These are phyloP conservation scores for Phytophthora aleatoria DNA, from an alignment of 352 stramenopile genomes.

Conservation along the genomic window DNA sequence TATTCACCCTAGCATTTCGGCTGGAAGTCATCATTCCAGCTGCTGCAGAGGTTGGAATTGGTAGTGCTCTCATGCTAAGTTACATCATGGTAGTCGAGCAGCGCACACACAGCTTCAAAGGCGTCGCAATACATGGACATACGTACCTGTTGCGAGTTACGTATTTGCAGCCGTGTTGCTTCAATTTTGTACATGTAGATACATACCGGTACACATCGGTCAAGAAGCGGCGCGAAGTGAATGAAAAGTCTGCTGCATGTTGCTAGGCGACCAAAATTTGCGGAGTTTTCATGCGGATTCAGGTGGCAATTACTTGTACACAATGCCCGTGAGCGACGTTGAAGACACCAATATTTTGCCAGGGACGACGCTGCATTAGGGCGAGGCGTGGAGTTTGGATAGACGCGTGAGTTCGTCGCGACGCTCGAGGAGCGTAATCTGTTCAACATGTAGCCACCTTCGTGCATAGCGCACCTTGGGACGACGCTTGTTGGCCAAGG, in stretches of 20 bases:
- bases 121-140: not conserved
- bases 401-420: constrained; percentile 32
- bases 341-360: constrained; percentile 32
- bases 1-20: constrained; percentile 26
- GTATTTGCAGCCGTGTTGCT: constrained; percentile 25
- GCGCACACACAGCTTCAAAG: constrained; percentile 6
- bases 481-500: constrained; percentile 4
- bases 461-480: constrained; percentile 18
- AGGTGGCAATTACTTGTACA: constrained; percentile 16
- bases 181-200: constrained; percentile 16
- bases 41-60: constrained; percentile 30
- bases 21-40: constrained; percentile 36
- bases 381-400: constrained; percentile 14
- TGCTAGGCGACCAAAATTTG: constrained; percentile 17
- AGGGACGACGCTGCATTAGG: constrained; percentile 13
- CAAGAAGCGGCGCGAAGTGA: constrained; percentile 18
- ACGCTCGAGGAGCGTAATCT: constrained; percentile 24
- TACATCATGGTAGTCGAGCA: constrained; percentile 20
- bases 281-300: not conserved
- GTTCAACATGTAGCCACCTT: constrained; percentile 39
- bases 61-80: constrained; percentile 16
- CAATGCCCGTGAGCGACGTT: constrained; percentile 21
- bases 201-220: constrained; percentile 11
- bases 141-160: constrained; percentile 16
- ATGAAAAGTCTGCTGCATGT: constrained; percentile 21